Base-by-base conservation (phyloP, 1,284 basidiomycete genomes). In the Naganishia albida region DNA sequence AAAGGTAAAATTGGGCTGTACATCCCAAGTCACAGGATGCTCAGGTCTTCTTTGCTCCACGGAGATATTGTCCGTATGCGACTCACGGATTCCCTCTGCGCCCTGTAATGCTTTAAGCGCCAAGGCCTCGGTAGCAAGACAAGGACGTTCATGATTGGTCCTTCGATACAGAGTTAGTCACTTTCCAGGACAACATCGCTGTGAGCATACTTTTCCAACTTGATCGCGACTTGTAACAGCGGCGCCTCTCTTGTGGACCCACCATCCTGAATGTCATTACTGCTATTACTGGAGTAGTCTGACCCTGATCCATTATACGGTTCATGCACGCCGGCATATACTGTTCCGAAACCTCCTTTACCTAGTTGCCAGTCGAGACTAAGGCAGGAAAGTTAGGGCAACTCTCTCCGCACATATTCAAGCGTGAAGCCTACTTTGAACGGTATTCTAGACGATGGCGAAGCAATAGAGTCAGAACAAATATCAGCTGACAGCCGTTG, bases 361-460 rank as follows among this genome's bases (percentile, higher is more conserved):
- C 64, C 64, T 56, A 65, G 50, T 40, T 65, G 50, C 56, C 64
- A 65, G 13, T 65, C 63, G 25, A 65, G 63, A n/a, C 63, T 65
- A 18, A 4, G 10, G 34, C 34, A 34, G 34, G 34, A 34, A 4
- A 34, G 34, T 34, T 10, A 34, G 34, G 34, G 10, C 34, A 28
- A 3, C 25, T 28, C 16, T 18, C 18, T 23, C 25, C 7, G 20
- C 25, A 3, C 30, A 18, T 2, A 20, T 18, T 38, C 4, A 2
- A 39, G 38, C 8, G 25, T 13, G 6, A 40, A 2, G 38, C 54
- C 25, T 26, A 40, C 57, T 39, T 60, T 10, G 57, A 60, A 16
- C 46, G 57, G n/a, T 50, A 60, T 16, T 60, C 57, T 60, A 13
- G 15, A 20, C 3, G 18, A 20, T 1, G 15, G n/a, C 18, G 7